Percentiles rank a stretch among this genome's conserved stretches.
Evolutionary conservation across 2,329 filamentous ascomycete genomes (phyloP).

Genomic region (Myriosclerotinia curreyana): DNA sequence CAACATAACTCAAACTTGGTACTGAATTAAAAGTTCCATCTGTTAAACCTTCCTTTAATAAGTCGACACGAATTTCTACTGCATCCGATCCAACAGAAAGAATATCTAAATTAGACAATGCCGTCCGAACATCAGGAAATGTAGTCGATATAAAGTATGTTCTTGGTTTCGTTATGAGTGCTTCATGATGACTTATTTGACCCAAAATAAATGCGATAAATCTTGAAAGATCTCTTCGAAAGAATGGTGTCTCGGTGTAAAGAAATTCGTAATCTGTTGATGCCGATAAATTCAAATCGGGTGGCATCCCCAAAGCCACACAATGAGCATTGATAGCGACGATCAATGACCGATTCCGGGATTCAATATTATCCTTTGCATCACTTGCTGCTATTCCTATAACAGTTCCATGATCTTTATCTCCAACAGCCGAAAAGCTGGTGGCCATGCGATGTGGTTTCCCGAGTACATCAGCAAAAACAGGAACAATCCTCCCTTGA

Average conservation of each 20-base stretch:
- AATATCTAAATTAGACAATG: slow-evolving; percentile 81
- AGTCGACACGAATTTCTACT: slow-evolving; percentile 79
- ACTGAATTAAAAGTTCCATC: slow-evolving; percentile 62
- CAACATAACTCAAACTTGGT: slow-evolving; percentile 79
- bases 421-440: slow-evolving; percentile 52
- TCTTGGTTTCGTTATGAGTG: slow-evolving; percentile 71
- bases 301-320: slow-evolving; percentile 66
- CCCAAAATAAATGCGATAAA: slow-evolving; percentile 78
- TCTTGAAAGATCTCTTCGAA: slow-evolving; percentile 71
- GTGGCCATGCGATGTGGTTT: slow-evolving; percentile 63
- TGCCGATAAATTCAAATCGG: slow-evolving; percentile 62
- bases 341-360: slow-evolving; percentile 57
- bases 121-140: slow-evolving; percentile 79
- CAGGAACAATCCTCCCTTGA: slow-evolving; percentile 70
- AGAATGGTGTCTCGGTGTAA: slow-evolving; percentile 70
- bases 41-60: slow-evolving; percentile 67
- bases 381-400: slow-evolving; percentile 60
- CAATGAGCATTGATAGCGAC: slow-evolving; percentile 75
- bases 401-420: slow-evolving; percentile 60
- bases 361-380: slow-evolving; percentile 55
- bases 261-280: slow-evolving; percentile 83
- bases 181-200: slow-evolving; percentile 74
- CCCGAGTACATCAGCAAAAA: slow-evolving; percentile 76
- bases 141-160: slow-evolving; percentile 87
- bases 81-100: slow-evolving; percentile 83